Evolutionary conservation across 2,329 filamentous ascomycete genomes (phyloP), one percentile per base, ranked within the genome.

Genomic region (Xylariomycetidae sp.): DNA sequence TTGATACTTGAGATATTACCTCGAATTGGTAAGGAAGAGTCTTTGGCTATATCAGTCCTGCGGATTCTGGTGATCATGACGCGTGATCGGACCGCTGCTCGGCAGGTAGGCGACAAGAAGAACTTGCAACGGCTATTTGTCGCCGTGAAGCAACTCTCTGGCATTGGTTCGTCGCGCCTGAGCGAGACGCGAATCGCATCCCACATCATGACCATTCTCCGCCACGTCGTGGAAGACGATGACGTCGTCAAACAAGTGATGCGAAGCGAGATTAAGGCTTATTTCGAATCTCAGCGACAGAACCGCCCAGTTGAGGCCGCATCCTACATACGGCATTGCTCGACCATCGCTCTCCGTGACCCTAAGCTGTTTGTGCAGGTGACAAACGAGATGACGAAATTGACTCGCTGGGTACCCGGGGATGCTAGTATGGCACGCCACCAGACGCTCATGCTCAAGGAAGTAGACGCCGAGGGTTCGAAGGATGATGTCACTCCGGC

Each of bases 171-270:
- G 18, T 77, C 85, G 34, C 82, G 82, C 34, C 73, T 98, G 8
- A 70, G 65, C 40, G 69, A 72, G 25, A 69, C 65, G 3, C 67
- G 66, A 33, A 62, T 77, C 25, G 66, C 69, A 3, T 59, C 68
- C 15, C 74, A 83, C 37, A 83, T 95, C 50, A 82, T 97, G 74
- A 75, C 90, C 10, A 82, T 96, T 33, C 67, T 98, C 27, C 82
- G 94, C 25, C 92, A 98, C 53, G 82, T 98, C 44, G 78, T 97
- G 34, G 92, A 98, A 61, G 94, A 98, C 52, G 88, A 95, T 31
- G 82, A 88, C 13, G 92, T 84, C 2, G 74, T 97, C 40, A 87
- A 85, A 45, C 87, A 96, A 55, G 82, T 95, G 40, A 96, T 98
- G 85, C 77, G 83, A 32, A 84, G 82, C 17, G 90, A 97, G 56